phyloP scores from a whole-genome alignment of 768 basidiomycete species.

The Boletus rex-veris region DNA sequence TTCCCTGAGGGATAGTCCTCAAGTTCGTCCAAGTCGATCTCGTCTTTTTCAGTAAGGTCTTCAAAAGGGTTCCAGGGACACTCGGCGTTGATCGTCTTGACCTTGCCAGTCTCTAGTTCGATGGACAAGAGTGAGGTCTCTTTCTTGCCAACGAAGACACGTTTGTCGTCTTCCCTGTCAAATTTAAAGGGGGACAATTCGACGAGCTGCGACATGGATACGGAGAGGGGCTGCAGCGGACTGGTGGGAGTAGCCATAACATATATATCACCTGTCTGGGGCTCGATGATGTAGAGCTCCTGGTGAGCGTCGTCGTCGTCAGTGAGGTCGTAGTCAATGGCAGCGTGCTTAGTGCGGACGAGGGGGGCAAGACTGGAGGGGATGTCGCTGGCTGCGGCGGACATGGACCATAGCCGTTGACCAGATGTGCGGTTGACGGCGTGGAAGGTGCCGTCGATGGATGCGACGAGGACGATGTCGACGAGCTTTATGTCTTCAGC shows the following conservation, averaged over 20 bases:
- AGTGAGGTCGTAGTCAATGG: slow-evolving; percentile 53
- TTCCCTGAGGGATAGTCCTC: slow-evolving; percentile 44
- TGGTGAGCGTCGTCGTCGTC: slow-evolving; percentile 51
- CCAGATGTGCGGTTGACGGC: slow-evolving; percentile 88
- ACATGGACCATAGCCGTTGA: slow-evolving; percentile 83
- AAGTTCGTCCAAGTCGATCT: slow-evolving; percentile 56
- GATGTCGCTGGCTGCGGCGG: slow-evolving; percentile 46
- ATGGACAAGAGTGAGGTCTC: slow-evolving; percentile 77
- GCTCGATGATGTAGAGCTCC: slow-evolving; percentile 92
- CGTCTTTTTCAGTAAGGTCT: slow-evolving; percentile 42
- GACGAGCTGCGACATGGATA: slow-evolving; percentile 90
- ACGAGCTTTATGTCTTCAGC: slow-evolving; percentile 57
- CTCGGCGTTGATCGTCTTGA: slow-evolving; percentile 73
- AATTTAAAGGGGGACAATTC: slow-evolving; percentile 85
- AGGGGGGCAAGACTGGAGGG: slow-evolving; percentile 67
- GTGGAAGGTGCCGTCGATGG: slow-evolving; percentile 93
- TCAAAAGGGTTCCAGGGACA: slow-evolving; percentile 75
- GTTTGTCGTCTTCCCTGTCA: slow-evolving; percentile 46
- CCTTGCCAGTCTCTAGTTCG: slow-evolving; percentile 74
- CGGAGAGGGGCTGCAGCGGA: slow-evolving; percentile 82
- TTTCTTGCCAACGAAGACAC: slow-evolving; percentile 88
- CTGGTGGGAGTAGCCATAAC: slow-evolving; percentile 67
- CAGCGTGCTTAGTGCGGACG: slow-evolving; percentile 64
- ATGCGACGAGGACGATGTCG: slow-evolving; percentile 85
- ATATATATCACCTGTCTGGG: slow-evolving; percentile 91